Base-by-base conservation (phyloP, 495 filamentous ascomycete species). In the Halenospora varia region DNA sequence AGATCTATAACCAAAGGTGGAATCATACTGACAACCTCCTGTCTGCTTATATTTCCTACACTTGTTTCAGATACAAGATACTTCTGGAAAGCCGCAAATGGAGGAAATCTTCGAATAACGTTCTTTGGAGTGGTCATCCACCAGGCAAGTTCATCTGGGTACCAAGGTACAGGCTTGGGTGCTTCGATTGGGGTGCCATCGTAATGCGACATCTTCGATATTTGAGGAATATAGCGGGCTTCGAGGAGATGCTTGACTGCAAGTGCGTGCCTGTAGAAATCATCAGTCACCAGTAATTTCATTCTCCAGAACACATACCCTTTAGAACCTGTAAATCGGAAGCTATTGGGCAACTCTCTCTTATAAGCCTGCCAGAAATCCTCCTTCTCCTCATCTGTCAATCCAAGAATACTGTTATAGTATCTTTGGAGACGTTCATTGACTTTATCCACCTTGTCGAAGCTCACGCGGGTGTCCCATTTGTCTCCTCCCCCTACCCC, bases 21-120 rank as follows among this genome's bases (percentile, higher is more conserved):
- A 60, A 98, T 96, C 94, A 98, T 98, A 77, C 89, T 95, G 59
- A 98, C 94, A 19, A 93, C 84, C 74, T 98, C 94, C 72, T 98
- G 94, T 63, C 94, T 82, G 70, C 87, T 95, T 68, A 98, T 97
- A 67, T 97, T 98, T 66, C 94, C 94, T 51, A 96, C 89, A 46
- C 88, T 90, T 10, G 94, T 96, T 76, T 98, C 94, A 23, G 92
- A 92, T 20, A 98, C 94, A n/a, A 98, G 76, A 77, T 96, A 98
- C 68, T 94, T 95, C 71, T 98, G 94, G 71, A 98, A 97, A 15
- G 87, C 87, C 46, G 89, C 83, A 69, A 98, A 98, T 1, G 95
- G 95, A 4, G 88, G 81, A 69, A 94, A 95, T 59, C 89, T 89
- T 53, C 95, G 86, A 62, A 97, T 77, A 55, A 96, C 86, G 57